Base-by-base conservation (phyloP, 306 rosid genomes). In the Sicyos edulis region DNA sequence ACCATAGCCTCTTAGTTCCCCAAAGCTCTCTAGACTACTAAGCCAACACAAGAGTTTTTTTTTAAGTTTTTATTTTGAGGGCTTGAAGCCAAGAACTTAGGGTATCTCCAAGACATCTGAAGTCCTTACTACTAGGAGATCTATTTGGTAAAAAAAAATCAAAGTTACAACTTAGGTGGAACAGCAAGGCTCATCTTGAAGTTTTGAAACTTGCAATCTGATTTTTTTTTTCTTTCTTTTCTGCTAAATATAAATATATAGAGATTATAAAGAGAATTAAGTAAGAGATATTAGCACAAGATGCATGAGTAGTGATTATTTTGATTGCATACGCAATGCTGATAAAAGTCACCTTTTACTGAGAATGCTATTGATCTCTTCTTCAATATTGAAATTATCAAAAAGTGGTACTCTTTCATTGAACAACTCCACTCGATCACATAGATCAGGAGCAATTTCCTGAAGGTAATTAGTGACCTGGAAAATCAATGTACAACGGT, bases 401-500 rank as follows among this genome's bases (percentile, higher is more conserved):
- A 93, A 93, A 79, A 93, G 96, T 32, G 99, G 97, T 77, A 82
- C 78, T 74, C 84, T 85, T 85, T 82, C 89, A 54, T 86, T 76
- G 70, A 83, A 80, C 58, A 91, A 82, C 79, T 91, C 97, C 65
- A 93, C 95, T 69, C 92, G 89, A 77, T 88, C 95, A 80, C 95
- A 93, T 45, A 93, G 97, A 82, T 88, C 85, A 54, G 99, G 97
- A 51, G 99, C 96, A 70, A 93, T 93, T 20, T 93, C 99, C 89
- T 91, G 99, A 74, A 93, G 99, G 88, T 93, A 93, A 81, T 79
- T 93, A 53, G 89, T 88, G 80, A 88, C 99, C 99, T 93, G 87
- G 24, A 81, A 65, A 71, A 42, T 19, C 65, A 75, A 44, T 22
- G 76, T 52, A 82, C 78, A 79, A 47, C 29, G 45, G 26, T 50